Evolutionary conservation across 164 flowering plant genomes (phyloP).

Genomic region (Aristolochia californica): DNA sequence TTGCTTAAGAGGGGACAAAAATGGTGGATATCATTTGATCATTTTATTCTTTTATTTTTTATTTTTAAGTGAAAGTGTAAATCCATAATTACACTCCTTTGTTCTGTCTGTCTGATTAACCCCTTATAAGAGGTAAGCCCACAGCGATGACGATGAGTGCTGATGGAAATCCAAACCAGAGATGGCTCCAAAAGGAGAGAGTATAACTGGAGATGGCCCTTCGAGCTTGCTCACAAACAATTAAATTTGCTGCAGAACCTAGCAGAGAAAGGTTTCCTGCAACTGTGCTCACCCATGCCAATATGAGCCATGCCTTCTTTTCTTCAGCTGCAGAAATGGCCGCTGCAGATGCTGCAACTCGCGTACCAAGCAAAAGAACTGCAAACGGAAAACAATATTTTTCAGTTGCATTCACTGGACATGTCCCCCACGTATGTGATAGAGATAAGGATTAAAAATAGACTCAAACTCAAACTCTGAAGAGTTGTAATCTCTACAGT

Average conservation of each 20-base stretch:
- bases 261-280: slow-evolving; percentile 72
- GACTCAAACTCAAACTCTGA: too few relatives aligned
- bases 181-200: slow-evolving; percentile 62
- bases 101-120: too few relatives aligned
- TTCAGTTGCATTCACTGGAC: too few relatives aligned
- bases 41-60: too few relatives aligned
- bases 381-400: too few relatives aligned
- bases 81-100: too few relatives aligned
- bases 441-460: too few relatives aligned
- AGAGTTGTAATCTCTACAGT: too few relatives aligned
- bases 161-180: slow-evolving; percentile 66
- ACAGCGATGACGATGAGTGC: slow-evolving; percentile 61
- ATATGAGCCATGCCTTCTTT: slow-evolving; percentile 65
- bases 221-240: slow-evolving; percentile 76
- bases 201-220: slow-evolving; percentile 38
- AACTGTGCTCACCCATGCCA: slow-evolving; percentile 86
- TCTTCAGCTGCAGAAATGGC: slow-evolving; percentile 35
- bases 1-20: too few relatives aligned
- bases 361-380: slow-evolving; percentile 67
- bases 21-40: too few relatives aligned
- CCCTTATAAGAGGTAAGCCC: slow-evolving; percentile 50
- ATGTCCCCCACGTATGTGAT: too few relatives aligned
- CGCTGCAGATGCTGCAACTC: slow-evolving; percentile 71
- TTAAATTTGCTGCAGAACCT: slow-evolving; percentile 94
- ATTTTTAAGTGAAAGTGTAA: too few relatives aligned